Conservation (phyloP, 2,329 filamentous ascomycete species). For the Aspergillus glaucus region DNA sequence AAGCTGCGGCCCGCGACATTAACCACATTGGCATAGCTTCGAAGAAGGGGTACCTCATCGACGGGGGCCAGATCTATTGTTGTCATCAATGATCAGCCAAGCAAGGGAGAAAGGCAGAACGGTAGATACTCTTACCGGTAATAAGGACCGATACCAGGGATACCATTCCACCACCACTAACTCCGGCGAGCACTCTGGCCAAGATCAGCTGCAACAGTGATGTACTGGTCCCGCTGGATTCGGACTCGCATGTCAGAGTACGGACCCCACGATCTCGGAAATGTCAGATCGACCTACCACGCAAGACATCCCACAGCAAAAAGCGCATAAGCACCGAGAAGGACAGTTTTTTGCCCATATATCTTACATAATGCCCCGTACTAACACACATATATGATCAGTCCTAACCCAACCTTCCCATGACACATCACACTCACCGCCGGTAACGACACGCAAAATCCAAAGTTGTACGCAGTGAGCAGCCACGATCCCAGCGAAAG, state of each 20-base stretch:
- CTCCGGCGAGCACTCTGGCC: background rate
- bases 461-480: slow-evolving; percentile 37
- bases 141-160: background rate
- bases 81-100: background rate
- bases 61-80: background rate
- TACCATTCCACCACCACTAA: background rate
- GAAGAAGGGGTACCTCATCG: background rate
- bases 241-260: background rate
- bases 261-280: background rate
- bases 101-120: background rate
- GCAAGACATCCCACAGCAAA: background rate
- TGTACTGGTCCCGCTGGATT: background rate
- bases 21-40: background rate
- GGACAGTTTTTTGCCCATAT: background rate
- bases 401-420: background rate
- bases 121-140: background rate
- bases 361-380: background rate
- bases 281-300: background rate
- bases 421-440: slow-evolving; percentile 8
- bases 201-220: background rate
- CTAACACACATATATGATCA: background rate
- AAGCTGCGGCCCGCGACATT: background rate
- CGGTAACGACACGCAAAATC: slow-evolving; percentile 32
- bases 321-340: background rate
- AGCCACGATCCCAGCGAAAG: slow-evolving; percentile 38